Evolutionary conservation across 805 yeast species (phyloP).

Genomic region (Starmerella powellii): DNA sequence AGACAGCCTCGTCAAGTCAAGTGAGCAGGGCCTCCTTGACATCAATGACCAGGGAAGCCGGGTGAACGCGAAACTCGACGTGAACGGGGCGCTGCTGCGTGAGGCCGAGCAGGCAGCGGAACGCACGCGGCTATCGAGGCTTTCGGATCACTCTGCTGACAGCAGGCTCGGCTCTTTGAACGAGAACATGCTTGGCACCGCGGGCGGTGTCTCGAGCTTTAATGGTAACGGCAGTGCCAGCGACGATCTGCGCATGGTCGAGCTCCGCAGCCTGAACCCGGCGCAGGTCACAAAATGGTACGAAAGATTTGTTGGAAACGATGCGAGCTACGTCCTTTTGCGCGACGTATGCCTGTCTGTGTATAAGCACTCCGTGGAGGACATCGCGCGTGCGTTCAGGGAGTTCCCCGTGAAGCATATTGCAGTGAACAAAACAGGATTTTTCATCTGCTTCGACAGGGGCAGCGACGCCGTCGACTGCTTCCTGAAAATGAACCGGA

Average conservation of each 20-base stretch:
- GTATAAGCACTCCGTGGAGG: background rate
- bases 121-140: no score
- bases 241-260: conserved; percentile 1
- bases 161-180: no score
- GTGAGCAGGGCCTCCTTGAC: background rate
- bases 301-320: conserved; percentile 3
- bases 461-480: conserved; percentile 2
- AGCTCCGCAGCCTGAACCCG: conserved; percentile 2
- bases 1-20: background rate
- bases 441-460: conserved; percentile 5
- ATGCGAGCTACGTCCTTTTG: conserved; percentile 9
- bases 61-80: conserved; percentile 1
- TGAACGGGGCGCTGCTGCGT: background rate
- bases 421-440: conserved; percentile 8
- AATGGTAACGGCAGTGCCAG: background rate
- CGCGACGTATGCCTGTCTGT: conserved; percentile 1
- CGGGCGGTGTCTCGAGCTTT: background rate
- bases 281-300: conserved; percentile 9
- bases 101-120: background rate
- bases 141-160: no score
- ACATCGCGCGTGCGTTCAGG: conserved; percentile 1
- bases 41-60: background rate
- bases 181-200: background rate
- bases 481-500: background rate
- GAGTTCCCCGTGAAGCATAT: background rate